Conservation (phyloP, 352 stramenopile genomes). For the Pythium brassicae region DNA sequence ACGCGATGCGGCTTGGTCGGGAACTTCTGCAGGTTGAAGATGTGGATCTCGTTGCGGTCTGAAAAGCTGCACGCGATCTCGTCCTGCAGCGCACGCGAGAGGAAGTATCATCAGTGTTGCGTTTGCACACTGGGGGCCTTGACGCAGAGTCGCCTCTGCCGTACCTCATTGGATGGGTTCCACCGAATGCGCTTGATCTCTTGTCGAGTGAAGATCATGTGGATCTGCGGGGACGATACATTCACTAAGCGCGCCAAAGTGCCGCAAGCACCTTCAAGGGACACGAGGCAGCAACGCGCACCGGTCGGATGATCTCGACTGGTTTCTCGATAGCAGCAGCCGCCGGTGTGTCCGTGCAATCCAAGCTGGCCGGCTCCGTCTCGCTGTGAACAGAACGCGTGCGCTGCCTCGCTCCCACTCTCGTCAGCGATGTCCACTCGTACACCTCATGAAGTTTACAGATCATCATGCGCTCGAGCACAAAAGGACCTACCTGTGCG, state of each 20-base stretch:
- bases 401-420: too few species aligned
- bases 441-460: too few species aligned
- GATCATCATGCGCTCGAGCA: too few species aligned
- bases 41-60: slow-evolving; percentile 67
- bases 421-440: background rate
- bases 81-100: slow-evolving; percentile 26
- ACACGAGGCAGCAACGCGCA: slow-evolving; percentile 10
- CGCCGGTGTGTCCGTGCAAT: too few species aligned
- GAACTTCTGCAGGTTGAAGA: slow-evolving; percentile 77
- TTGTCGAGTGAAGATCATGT: slow-evolving; percentile 65
- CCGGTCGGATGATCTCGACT: slow-evolving; percentile 29
- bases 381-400: too few species aligned
- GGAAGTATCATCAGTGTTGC: background rate
- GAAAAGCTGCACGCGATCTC: slow-evolving; percentile 72
- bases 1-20: slow-evolving; percentile 52
- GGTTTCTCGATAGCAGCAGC: background rate
- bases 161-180: slow-evolving; percentile 68
- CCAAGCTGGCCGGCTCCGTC: background rate
- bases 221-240: slow-evolving; percentile 31
- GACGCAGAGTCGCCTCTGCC: too few species aligned
- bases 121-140: background rate
- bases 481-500: slow-evolving; percentile 39
- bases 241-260: background rate
- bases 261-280: background rate
- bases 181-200: slow-evolving; percentile 73